Base-by-base conservation (phyloP, 257 asterid species). In the Solanum lycopersicoides region DNA sequence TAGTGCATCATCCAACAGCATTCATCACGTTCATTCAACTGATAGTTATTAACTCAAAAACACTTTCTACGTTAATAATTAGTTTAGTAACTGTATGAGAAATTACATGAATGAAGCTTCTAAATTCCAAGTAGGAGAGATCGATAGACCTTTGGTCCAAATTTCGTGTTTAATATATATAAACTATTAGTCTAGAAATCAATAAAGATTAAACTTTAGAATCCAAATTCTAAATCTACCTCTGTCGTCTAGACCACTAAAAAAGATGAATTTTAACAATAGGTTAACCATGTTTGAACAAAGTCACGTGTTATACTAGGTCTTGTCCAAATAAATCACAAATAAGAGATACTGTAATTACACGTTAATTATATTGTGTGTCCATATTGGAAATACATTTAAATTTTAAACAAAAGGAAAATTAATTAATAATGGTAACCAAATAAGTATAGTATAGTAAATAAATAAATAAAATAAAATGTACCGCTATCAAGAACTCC, bases 401-500 rank as follows among this genome's bases (percentile, higher is more conserved):
- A 83, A 21, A 39, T 0, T 35, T 63, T 39, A 9, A 83, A 80
- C 28, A 76, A 83, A 76, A 35, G 41, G 63, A 41, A 8, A 42
- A 65, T 4, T 13, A 41, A 7, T 12, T 45, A 68, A 66, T 25
- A 25, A 41, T 42, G 18, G 15, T 68, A 65, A n/a, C 42, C 16
- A 42, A 87, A 56, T n/a, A 37, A 23, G 1, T 73, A 50, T n/a
- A n/a, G n/a, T n/a, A n/a, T 14, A 25, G 63, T 53, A 53, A 53
- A 0, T 53, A 53, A 53, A 12, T 23, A 73, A 50, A 34, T 34
- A n/a, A 35, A 25, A 73, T 20, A 37, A 2, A 63, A 63, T 63
- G 68, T 93, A 97, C 99, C 99, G 80, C 47, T 94, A 88, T 97
- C 99, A 45, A 97, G 14, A 50, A 97, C 23, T 45, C 99, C 99